phyloP scores from a whole-genome alignment of 1,284 basidiomycete species.

The Pascua guehoae region DNA sequence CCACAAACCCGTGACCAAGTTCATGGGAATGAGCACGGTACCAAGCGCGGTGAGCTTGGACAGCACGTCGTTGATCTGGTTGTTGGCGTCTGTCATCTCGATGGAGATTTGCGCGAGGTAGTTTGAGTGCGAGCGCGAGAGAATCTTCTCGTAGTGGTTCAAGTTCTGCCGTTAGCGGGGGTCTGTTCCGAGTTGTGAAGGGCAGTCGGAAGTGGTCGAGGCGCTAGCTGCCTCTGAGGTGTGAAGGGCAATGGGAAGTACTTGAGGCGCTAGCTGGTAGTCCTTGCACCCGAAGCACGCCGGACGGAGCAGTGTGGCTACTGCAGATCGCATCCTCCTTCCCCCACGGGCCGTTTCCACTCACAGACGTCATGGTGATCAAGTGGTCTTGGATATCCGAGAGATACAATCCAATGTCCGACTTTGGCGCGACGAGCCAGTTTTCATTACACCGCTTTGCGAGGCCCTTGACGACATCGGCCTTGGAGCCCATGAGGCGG shows the following conservation, averaged over 20 bases:
- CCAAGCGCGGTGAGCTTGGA: conserved; percentile 97
- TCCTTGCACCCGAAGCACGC: no score
- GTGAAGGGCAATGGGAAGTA: no score
- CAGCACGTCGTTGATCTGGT: conserved; percentile 98
- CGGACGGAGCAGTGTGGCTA: no score
- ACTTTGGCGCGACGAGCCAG: conserved; percentile 96
- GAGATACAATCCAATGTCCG: conserved; percentile 93
- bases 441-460: conserved; percentile 98
- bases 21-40: conserved; percentile 96
- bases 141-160: conserved; percentile 98
- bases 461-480: conserved; percentile 97
- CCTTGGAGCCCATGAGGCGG: conserved; percentile 95
- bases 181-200: not conserved
- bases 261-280: no score
- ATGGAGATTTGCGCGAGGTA: conserved; percentile 97
- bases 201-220: no score
- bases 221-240: no score
- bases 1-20: conserved; percentile 76
- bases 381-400: conserved; percentile 96
- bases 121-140: conserved; percentile 98
- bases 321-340: no score
- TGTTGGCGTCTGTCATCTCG: conserved; percentile 99
- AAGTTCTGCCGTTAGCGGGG: conserved; percentile 65
- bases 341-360: not conserved
- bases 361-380: conserved; percentile 84